These are phyloP conservation scores for Phytophthora pistaciae DNA, from an alignment of 352 stramenopile genomes.

Conservation along the genomic window DNA sequence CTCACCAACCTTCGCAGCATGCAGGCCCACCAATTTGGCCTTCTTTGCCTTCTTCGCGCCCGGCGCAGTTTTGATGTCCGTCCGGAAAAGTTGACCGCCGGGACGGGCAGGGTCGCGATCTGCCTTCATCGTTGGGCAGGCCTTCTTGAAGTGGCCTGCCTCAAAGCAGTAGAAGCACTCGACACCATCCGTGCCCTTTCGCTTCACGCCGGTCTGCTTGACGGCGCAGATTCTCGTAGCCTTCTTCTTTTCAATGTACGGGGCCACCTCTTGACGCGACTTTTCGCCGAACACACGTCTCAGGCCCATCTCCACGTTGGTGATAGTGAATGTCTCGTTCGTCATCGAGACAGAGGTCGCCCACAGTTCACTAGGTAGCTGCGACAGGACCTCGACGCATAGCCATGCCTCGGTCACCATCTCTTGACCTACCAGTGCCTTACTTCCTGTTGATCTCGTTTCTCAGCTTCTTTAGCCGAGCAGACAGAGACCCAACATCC, in stretches of 20 bases:
- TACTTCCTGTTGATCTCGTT: background rate
- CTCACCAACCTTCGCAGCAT: too few species aligned
- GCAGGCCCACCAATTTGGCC: too few species aligned
- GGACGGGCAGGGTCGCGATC: background rate
- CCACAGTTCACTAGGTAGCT: background rate
- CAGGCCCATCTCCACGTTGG: background rate
- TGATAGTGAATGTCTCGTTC: background rate
- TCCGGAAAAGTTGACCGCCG: background rate
- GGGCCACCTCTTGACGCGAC: background rate
- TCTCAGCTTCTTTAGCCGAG: background rate
- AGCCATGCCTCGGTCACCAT: background rate
- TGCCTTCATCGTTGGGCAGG: background rate
- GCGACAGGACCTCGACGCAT: background rate
- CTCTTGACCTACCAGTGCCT: background rate
- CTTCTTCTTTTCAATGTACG: background rate
- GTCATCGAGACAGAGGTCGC: background rate
- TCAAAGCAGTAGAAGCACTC: background rate
- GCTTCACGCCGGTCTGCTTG: background rate
- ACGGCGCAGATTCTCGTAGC: background rate
- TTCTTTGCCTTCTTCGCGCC: background rate
- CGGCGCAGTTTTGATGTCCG: background rate
- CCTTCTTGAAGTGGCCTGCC: background rate
- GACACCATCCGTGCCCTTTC: background rate
- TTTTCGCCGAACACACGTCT: background rate
- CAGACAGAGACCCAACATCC: background rate